Evolutionary conservation across 2,329 filamentous ascomycete genomes (phyloP).

Genomic region (Gliomastix tumulicola): DNA sequence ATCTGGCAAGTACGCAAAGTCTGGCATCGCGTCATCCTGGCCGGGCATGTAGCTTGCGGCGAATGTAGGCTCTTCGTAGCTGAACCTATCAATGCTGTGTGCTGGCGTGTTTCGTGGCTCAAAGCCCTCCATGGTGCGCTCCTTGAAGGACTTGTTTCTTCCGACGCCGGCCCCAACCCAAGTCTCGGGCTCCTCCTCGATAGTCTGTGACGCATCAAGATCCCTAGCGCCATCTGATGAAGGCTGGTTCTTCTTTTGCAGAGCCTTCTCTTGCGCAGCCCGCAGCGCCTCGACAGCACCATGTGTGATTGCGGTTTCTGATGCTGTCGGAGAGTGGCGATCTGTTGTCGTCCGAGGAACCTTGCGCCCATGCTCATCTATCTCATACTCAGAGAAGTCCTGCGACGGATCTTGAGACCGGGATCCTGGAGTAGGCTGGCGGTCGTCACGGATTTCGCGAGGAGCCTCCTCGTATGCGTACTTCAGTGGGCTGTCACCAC

Average conservation of each 20-base stretch:
- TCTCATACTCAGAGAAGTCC: slow-evolving; percentile 48
- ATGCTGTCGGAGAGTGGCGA: slow-evolving; percentile 45
- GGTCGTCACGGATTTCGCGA: slow-evolving; percentile 29
- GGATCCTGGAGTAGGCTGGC: slow-evolving; percentile 29
- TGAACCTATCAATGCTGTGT: slow-evolving; percentile 52
- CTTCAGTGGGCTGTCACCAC: slow-evolving; percentile 33
- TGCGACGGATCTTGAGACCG: slow-evolving; percentile 30
- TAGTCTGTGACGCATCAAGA: too few species aligned
- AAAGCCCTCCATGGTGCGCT: slow-evolving; percentile 51
- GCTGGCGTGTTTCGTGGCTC: slow-evolving; percentile 48
- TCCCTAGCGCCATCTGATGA: too few species aligned
- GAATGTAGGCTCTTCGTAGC: slow-evolving; percentile 51
- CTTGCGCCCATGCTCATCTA: slow-evolving; percentile 52
- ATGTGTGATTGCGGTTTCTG: slow-evolving; percentile 50
- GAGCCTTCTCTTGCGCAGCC: slow-evolving; percentile 39
- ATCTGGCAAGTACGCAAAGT: slow-evolving; percentile 60
- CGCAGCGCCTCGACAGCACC: slow-evolving; percentile 47
- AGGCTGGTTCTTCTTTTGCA: too few species aligned
- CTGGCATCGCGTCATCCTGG: slow-evolving; percentile 64
- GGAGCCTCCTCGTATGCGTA: slow-evolving; percentile 29
- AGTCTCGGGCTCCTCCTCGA: slow-evolving; percentile 23
- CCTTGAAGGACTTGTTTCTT: slow-evolving; percentile 59
- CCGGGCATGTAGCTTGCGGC: slow-evolving; percentile 64
- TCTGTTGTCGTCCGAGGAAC: slow-evolving; percentile 33
- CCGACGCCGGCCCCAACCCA: slow-evolving; percentile 45